A percentile compares a stretch with the other conserved stretches of the same genome.
These are phyloP conservation scores for Glutinoglossum americanum DNA, from an alignment of 495 filamentous ascomycete species.

Conservation along the genomic window DNA sequence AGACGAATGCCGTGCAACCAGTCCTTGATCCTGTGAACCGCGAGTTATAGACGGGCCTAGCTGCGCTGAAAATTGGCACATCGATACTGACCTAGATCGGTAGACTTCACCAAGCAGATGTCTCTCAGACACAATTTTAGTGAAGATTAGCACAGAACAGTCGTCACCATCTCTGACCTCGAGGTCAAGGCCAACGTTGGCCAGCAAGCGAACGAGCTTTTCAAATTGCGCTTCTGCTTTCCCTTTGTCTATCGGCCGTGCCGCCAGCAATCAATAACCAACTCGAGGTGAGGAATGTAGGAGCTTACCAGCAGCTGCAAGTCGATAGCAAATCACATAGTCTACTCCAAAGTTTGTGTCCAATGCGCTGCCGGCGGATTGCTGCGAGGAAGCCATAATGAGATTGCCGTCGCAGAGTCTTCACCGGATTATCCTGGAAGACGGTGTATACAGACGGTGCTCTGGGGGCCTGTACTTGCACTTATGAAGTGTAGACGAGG, in stretches of 20 bases:
- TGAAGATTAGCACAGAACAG: conserved; percentile 61
- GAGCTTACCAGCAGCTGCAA: conserved; percentile 36
- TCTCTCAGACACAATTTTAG: conserved; percentile 46
- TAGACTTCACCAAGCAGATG: conserved; percentile 43
- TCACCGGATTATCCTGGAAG: neutral
- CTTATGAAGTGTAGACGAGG: neutral
- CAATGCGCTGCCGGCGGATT: conserved; percentile 10
- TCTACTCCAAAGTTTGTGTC: conserved; percentile 53
- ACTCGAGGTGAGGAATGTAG: neutral
- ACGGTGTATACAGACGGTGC: too few relatives aligned
- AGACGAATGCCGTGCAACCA: conserved; percentile 84
- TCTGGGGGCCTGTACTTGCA: too few relatives aligned
- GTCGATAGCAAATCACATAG: conserved; percentile 74
- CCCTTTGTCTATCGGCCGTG: conserved; percentile 30
- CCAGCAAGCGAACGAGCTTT: conserved; percentile 49
- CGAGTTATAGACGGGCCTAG: neutral
- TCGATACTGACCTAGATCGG: conserved; percentile 32
- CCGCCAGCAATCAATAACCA: neutral
- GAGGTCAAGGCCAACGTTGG: conserved; percentile 52
- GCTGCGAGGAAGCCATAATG: conserved; percentile 3
- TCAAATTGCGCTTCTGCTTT: conserved; percentile 51
- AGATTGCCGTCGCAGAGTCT: neutral
- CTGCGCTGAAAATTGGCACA: neutral
- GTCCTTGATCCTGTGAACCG: conserved; percentile 52
- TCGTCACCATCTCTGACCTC: conserved; percentile 70